Conservation (phyloP, 345 rosid species). For the Limnanthes douglasii region DNA sequence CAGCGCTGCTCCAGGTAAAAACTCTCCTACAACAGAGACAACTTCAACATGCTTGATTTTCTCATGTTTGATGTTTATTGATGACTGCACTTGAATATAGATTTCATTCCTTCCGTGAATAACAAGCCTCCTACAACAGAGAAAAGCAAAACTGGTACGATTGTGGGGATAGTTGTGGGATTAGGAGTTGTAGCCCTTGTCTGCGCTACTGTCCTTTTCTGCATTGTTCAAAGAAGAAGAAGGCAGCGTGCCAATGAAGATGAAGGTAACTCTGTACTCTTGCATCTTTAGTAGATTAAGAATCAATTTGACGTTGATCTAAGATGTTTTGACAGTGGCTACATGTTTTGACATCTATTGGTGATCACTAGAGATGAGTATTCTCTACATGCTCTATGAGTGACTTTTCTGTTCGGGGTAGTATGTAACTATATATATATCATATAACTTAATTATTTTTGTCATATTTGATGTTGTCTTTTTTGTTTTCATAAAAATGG, state of each 20-base stretch:
- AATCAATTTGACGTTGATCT: not conserved
- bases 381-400: too few relatives aligned
- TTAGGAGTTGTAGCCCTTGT: conserved; percentile 22
- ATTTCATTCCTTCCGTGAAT: conserved; percentile 47
- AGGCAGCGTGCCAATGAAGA: conserved; percentile 20
- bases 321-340: too few relatives aligned
- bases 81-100: conserved; percentile 19
- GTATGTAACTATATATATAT: conserved; percentile 5
- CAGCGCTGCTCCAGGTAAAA: conserved; percentile 46
- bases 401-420: too few relatives aligned
- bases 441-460: not conserved
- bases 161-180: conserved; percentile 44
- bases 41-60: conserved; percentile 5
- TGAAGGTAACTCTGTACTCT: conserved; percentile 31
- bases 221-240: conserved; percentile 24
- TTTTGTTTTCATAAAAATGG: too few relatives aligned
- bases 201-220: conserved; percentile 14
- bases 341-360: not conserved
- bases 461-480: not conserved
- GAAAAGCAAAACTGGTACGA: conserved; percentile 24
- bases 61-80: conserved; percentile 3
- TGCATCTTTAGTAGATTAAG: conserved; percentile 2
- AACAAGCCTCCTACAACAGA: conserved; percentile 25
- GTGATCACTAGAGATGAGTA: not conserved
- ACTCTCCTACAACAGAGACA: too few relatives aligned